phyloP scores from a whole-genome alignment of 164 flowering plant species.

The Piper longum region DNA sequence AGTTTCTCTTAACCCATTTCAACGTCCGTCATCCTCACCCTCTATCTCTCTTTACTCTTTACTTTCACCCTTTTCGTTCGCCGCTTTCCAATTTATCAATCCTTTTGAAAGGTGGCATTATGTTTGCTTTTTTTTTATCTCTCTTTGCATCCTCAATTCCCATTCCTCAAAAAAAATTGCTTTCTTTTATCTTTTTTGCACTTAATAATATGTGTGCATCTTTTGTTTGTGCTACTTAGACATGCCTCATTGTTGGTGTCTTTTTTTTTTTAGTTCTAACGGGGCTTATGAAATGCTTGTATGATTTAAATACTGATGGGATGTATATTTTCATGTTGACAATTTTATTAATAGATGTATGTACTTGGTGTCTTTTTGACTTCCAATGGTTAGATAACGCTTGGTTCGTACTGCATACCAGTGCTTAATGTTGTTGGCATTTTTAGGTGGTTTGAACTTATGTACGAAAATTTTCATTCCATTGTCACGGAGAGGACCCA shows the following conservation, averaged over 20 bases:
- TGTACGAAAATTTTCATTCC: conserved; percentile 9
- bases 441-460: conserved; percentile 8
- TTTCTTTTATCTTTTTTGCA: too few relatives aligned
- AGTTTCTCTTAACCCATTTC: neutral
- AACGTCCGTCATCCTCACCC: neutral
- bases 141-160: too few relatives aligned
- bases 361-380: neutral
- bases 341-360: too few relatives aligned
- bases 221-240: too few relatives aligned
- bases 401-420: conserved; percentile 41
- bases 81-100: neutral
- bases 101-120: too few relatives aligned
- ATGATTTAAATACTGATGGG: too few relatives aligned
- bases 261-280: too few relatives aligned
- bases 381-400: conserved; percentile 9
- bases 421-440: conserved; percentile 27
- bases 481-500: conserved; percentile 6
- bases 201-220: too few relatives aligned
- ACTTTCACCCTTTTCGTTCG: neutral
- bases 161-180: too few relatives aligned
- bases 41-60: neutral
- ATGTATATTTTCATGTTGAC: too few relatives aligned
- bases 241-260: too few relatives aligned
- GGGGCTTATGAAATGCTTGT: too few relatives aligned
- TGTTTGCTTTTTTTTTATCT: neutral